Base-by-base conservation (phyloP, 2,329 filamentous ascomycete species). In the Ceratocystis albifundus region DNA sequence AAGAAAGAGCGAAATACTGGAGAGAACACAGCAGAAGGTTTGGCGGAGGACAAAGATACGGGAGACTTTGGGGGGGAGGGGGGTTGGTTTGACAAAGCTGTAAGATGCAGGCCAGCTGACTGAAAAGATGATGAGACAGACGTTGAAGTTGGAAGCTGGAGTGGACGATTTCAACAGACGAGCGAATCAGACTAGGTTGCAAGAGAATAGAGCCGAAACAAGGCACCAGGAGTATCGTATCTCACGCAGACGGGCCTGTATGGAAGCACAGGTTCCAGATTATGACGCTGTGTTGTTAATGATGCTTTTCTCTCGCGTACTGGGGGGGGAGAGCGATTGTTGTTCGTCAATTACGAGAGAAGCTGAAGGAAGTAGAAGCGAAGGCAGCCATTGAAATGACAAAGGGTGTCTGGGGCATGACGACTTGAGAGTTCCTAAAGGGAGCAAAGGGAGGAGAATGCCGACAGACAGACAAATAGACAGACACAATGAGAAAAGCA, bases 371-470 rank as follows among this genome's bases (percentile, higher is more conserved):
- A 22, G 53, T 32, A 30, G 53, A 25, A 30, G 25, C n/a, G 53
- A 57, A 32, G 53, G 22, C 28, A 32, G 25, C 32, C 25, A 57
- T 57, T 57, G 22, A 57, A 30, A 32, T 62, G 36, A 62, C 25
- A 46, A 62, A 45, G 32, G 61, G 61, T 32, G 17, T 28, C 61
- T 46, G 36, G 45, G 61, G 61, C 61, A 62, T 62, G 61, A 28
- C 61, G 32, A 62, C 20, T 32, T 44, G n/a, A 45, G 41, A 36
- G 32, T 22, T 30, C 30, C 53, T 30, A 22, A 50, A 28, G 17
- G 17, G 30, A 25, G 46, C 22, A 32, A 63, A 30, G 45, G 28
- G 61, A 63, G 61, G 17, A 48, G 61, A 28, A 12, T 57, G 53
- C 53, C 25, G n/a, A 22, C 25, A 63, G 30, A 48, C 5, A 44